A percentile compares a stretch with the other conserved stretches of the same genome.
Evolutionary conservation across 441 rosid genomes (phyloP).

Genomic region (Pelargonium australe): DNA sequence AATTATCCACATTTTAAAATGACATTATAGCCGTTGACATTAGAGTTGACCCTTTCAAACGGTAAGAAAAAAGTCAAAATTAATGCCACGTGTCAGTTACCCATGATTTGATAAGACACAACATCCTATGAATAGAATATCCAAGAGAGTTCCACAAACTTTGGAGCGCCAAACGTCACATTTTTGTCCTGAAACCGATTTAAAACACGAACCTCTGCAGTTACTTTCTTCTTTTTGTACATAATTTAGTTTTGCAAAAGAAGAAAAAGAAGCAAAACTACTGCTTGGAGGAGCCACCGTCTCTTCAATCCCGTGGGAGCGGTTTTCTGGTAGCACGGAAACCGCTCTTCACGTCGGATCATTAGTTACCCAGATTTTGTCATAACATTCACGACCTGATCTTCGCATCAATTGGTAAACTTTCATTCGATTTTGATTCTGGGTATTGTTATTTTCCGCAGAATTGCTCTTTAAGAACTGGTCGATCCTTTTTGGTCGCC

Average conservation of each 20-base stretch:
- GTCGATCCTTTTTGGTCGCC: no score
- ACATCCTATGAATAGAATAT: neutral
- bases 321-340: conserved; percentile 29
- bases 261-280: neutral
- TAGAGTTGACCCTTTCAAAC: no score
- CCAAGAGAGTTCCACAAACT: neutral
- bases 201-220: neutral
- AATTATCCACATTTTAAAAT: no score
- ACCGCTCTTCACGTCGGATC: conserved; percentile 25
- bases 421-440: neutral
- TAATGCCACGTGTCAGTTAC: neutral
- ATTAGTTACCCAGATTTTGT: neutral
- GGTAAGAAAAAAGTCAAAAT: neutral
- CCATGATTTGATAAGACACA: neutral
- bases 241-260: neutral
- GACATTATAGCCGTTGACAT: no score
- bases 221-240: neutral
- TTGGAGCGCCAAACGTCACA: neutral
- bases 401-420: neutral
- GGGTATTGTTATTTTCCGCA: no score
- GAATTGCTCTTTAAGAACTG: no score
- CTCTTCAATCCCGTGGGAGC: conserved; percentile 16
- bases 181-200: neutral
- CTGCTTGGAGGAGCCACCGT: neutral
- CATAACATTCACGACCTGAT: neutral